A percentile compares a stretch with the other conserved stretches of the same genome.
These are phyloP conservation scores for Picochlorum sp. DNA, from an alignment of 139 green algal genomes.

Conservation along the genomic window DNA sequence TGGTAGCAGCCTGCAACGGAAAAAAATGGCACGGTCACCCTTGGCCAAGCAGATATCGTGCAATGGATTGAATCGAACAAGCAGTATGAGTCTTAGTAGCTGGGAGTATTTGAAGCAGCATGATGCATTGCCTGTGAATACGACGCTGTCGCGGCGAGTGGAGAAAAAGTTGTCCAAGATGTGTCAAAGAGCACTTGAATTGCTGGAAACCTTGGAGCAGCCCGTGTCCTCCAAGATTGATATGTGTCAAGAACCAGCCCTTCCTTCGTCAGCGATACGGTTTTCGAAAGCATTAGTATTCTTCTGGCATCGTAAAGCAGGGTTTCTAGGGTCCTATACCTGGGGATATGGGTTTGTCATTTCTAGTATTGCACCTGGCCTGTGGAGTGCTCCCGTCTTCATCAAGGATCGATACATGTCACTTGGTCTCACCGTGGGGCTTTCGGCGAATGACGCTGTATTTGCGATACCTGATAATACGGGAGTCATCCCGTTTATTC, in stretches of 20 bases:
- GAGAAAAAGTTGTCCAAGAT: too few species aligned
- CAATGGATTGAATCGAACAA: too few species aligned
- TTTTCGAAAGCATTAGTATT: conserved; percentile 21
- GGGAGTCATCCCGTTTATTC: conserved; percentile 2
- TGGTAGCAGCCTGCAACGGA: too few species aligned
- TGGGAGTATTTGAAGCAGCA: too few species aligned
- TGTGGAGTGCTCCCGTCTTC: conserved; percentile 20
- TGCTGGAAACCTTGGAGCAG: conserved; percentile 1
- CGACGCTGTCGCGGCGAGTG: too few species aligned
- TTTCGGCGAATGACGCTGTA: neutral
- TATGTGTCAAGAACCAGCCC: neutral
- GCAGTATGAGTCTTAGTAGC: too few species aligned
- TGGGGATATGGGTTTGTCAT: conserved; percentile 21
- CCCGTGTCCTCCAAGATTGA: neutral
- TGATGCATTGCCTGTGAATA: too few species aligned
- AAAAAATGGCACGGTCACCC: too few species aligned
- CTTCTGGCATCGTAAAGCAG: conserved; percentile 16
- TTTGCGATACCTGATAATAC: conserved; percentile 6
- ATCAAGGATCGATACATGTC: conserved; percentile 3
- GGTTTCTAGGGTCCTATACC: neutral
- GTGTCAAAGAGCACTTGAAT: too few species aligned
- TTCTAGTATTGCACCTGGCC: conserved; percentile 6
- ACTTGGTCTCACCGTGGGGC: conserved; percentile 13
- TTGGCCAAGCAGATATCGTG: too few species aligned
- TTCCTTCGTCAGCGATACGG: conserved; percentile 6